Base-by-base conservation (phyloP, 495 filamentous ascomycete genomes). In the Penicillium atrosanguineum region DNA sequence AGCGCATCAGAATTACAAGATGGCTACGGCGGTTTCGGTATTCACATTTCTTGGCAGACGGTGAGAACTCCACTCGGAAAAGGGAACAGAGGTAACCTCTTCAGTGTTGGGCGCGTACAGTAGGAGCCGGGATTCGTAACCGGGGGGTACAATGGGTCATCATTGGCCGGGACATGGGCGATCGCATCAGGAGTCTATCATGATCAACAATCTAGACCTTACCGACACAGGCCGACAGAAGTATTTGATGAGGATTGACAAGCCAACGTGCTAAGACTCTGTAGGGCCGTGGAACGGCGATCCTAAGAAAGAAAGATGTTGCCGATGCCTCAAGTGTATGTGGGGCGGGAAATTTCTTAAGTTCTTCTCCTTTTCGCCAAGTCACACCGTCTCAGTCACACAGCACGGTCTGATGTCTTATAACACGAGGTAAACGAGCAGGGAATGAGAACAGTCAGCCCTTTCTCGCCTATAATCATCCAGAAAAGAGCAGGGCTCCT, bases 81-180 rank as follows among this genome's bases (percentile, higher is more conserved):
- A 20, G n/a, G 21, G 0, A 36, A 34, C 11, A 14, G 4, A 34
- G 31, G 11, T 9, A 19, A 40, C 7, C 38, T 23, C 16, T 31
- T 18, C 25, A n/a, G 23, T 18, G 29, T 34, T 43, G n/a, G 48
- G 34, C 39, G 2, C 9, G 9, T n/a, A n/a, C n/a, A n/a, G n/a
- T 39, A 41, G 47, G 47, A 8, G 20, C 36, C 15, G 14, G 39
- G 14, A 43, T 21, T 29, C 37, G 7, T 12, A 19, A 15, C 47
- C 47, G 47, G 37, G 6, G 16, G 11, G 18, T 11, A 12, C 4
- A 3, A 7, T 18, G n/a, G 16, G 26, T 7, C 49, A n/a, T 29
- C 15, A 54, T 59, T 55, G 48, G 53, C 81, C 80, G 9, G 79
- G 83, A 52, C 60, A 65, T 20, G 59, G 66, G 58, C 45, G 55